Evolutionary conservation across 2,329 filamentous ascomycete genomes (phyloP).

Genomic region (Daldinia sp.): DNA sequence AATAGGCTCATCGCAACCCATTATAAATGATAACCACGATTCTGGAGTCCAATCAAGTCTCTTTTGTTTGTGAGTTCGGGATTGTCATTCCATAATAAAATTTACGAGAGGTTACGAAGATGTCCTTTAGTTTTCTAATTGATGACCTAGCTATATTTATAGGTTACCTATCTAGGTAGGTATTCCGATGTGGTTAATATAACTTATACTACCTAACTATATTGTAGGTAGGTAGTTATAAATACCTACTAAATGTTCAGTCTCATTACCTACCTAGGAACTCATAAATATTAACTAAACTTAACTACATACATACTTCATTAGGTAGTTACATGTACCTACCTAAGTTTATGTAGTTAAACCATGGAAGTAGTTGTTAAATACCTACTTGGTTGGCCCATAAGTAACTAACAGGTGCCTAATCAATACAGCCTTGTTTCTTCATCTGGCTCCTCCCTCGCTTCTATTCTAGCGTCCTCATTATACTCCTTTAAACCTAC

Average conservation of each 20-base stretch:
- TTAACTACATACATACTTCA: too few species aligned
- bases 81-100: not conserved
- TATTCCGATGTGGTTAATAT: too few species aligned
- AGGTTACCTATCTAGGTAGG: too few species aligned
- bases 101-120: not conserved
- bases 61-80: not conserved
- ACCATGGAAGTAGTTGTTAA: too few species aligned
- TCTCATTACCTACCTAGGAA: too few species aligned
- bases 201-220: too few species aligned
- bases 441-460: not conserved
- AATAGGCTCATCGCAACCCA: constrained; percentile 5
- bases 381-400: too few species aligned
- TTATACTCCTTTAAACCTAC: not conserved
- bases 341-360: too few species aligned
- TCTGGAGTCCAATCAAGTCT: not conserved
- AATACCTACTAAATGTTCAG: too few species aligned
- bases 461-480: not conserved
- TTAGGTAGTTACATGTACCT: too few species aligned
- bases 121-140: not conserved
- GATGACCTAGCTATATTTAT: not conserved
- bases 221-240: too few species aligned
- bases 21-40: not conserved
- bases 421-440: not conserved
- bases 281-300: too few species aligned
- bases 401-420: not conserved